Evolutionary conservation across 768 basidiomycete species (phyloP), one percentile per base, ranked within the genome.

Genomic region (Leccinum barrowsii): DNA sequence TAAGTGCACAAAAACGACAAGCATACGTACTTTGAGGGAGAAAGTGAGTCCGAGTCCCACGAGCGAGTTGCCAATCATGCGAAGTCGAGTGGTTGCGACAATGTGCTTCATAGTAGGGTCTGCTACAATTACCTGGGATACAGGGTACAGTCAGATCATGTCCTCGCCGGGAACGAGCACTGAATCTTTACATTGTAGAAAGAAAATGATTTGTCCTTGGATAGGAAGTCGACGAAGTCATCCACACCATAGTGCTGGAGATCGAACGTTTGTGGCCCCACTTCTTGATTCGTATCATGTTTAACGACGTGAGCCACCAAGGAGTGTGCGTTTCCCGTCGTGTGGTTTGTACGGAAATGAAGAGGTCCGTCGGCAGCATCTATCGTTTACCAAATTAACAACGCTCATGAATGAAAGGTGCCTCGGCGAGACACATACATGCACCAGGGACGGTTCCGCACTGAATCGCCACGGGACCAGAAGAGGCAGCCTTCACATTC

Each of bases 281-380:
- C 17, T 1, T 50, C 10, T 5, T 52, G 40, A 7, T 21, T 42
- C 1, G 32, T 15, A 12, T 15, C 13, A n/a, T 26, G 21, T 19
- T 59, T 48, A 12, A 60, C 53, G 2, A 62, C 44, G 19, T 60
- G 21, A 12, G 59, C 59, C 17, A 62, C 48, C 58, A 62, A 56
- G 17, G 61, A 56, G 34, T 50, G 46, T 35, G 52, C 15, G 6
- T 47, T 49, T 42, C 59, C 55, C 3, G 48, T 42, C 19, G 26
- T 24, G 17, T 62, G 55, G 2, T 55, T 32, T 22, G 61, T 55
- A n/a, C 61, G 54, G 46, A 62, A 60, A 17, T 26, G 46, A 2
- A 62, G 4, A 32, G 35, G 59, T 7, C 40, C 7, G 3, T 32
- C 37, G 17, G 37, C 44, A 35, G 50, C 59, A 6, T 46, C 61